Conservation (phyloP, 2,329 filamentous ascomycete species). For the Penicillium rolfsii region DNA sequence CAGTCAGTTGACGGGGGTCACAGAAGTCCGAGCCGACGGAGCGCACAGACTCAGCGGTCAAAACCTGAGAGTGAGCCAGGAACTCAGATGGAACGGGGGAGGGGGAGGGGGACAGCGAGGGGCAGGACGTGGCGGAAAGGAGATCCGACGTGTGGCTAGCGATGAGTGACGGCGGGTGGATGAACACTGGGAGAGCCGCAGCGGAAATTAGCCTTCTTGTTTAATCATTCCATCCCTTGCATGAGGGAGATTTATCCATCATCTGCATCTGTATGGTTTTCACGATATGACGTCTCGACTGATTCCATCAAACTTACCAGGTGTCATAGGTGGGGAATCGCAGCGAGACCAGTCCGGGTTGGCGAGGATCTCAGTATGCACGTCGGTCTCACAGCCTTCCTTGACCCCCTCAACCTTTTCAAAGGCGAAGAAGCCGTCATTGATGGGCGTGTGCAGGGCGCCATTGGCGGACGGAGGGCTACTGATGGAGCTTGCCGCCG, state of each 20-base stretch:
- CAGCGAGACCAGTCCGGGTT: conserved; percentile 75
- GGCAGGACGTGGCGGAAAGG: conserved; percentile 71
- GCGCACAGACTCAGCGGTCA: conserved; percentile 65
- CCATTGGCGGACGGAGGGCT: conserved; percentile 79
- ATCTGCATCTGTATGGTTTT: conserved; percentile 3
- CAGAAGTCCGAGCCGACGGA: conserved; percentile 81
- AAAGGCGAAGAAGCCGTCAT: conserved; percentile 74
- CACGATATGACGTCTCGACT: conserved; percentile 13
- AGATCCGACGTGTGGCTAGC: conserved; percentile 68
- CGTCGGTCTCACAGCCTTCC: conserved; percentile 70
- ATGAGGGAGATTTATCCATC: conserved; percentile 1
- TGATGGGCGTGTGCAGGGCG: conserved; percentile 78
- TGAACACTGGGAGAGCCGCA: conserved; percentile 57
- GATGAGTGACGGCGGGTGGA: conserved; percentile 68
- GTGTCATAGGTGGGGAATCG: conserved; percentile 83
- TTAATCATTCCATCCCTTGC: conserved; percentile 13
- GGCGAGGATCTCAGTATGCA: conserved; percentile 72
- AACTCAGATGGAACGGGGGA: conserved; percentile 73
- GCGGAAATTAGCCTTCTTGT: conserved; percentile 30
- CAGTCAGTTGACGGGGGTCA: conserved; percentile 86
- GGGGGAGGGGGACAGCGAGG: conserved; percentile 84
- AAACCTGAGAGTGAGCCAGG: conserved; percentile 74
- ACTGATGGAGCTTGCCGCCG: conserved; percentile 80
- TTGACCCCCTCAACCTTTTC: conserved; percentile 70
- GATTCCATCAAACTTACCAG: conserved; percentile 66